phyloP scores from a whole-genome alignment of 371 early-diverging fungal species.

The Mucor mucedo region DNA sequence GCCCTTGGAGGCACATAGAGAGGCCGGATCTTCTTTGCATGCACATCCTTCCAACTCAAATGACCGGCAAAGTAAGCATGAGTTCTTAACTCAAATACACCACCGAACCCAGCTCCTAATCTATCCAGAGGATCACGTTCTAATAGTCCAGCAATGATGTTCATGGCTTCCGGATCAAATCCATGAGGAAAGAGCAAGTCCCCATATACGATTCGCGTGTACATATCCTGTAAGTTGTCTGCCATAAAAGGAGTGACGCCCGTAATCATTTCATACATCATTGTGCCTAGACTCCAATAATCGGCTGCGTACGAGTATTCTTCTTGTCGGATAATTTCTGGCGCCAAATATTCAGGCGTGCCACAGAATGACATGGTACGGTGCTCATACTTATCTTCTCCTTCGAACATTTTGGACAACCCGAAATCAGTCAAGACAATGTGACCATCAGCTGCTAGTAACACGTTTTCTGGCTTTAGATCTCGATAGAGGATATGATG shows the following conservation, averaged over 20 bases:
- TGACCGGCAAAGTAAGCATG: slow-evolving; percentile 68
- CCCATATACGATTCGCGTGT: slow-evolving; percentile 74
- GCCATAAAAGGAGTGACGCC: slow-evolving; percentile 80
- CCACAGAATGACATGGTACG: slow-evolving; percentile 92
- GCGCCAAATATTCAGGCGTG: slow-evolving; percentile 90
- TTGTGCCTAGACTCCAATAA: slow-evolving; percentile 97
- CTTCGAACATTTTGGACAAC: slow-evolving; percentile 66
- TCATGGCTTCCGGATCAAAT: slow-evolving; percentile 52
- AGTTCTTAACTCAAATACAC: slow-evolving; percentile 65
- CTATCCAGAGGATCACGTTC: slow-evolving; percentile 69
- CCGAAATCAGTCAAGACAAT: slow-evolving; percentile 79
- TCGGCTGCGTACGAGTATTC: slow-evolving; percentile 91
- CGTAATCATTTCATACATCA: slow-evolving; percentile 84
- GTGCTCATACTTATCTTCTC: slow-evolving; percentile 44
- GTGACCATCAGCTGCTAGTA: slow-evolving; percentile 71
- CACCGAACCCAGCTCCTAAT: slow-evolving; percentile 61
- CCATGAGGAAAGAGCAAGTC: slow-evolving; percentile 72
- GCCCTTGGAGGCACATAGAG: slow-evolving; percentile 57
- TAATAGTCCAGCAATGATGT: slow-evolving; percentile 64
- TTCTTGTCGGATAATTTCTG: slow-evolving; percentile 84
- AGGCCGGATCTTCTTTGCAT: slow-evolving; percentile 66
- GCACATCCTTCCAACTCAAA: slow-evolving; percentile 77
- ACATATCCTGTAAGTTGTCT: slow-evolving; percentile 75
- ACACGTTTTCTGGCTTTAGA: slow-evolving; percentile 71
- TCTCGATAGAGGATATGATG: slow-evolving; percentile 79